These are phyloP conservation scores for Letharia columbiana DNA, from an alignment of 495 filamentous ascomycete species.

Conservation along the genomic window DNA sequence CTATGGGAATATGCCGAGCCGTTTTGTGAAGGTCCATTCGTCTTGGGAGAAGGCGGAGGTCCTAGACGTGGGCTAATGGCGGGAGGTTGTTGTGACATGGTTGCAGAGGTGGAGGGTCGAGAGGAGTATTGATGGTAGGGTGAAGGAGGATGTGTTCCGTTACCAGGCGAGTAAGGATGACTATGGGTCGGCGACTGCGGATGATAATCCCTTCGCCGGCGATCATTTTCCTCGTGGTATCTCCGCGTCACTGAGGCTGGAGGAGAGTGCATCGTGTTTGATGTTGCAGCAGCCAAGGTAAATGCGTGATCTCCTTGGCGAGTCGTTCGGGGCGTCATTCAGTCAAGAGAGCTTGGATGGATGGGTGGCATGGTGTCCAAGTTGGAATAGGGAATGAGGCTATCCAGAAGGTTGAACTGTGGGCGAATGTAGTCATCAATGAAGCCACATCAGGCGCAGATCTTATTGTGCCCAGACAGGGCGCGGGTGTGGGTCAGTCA, in stretches of 20 bases:
- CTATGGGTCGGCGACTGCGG: slow-evolving; percentile 23
- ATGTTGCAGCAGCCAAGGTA: slow-evolving; percentile 22
- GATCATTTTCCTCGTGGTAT: slow-evolving; percentile 27
- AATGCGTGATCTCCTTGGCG: slow-evolving; percentile 6
- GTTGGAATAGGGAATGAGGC: background rate
- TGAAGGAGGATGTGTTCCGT: slow-evolving; percentile 23
- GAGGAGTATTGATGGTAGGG: slow-evolving; percentile 24
- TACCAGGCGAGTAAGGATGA: slow-evolving; percentile 24
- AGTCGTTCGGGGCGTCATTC: slow-evolving; percentile 2
- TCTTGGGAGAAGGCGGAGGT: slow-evolving; percentile 24
- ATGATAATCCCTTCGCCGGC: slow-evolving; percentile 25
- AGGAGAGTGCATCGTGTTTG: slow-evolving; percentile 5
- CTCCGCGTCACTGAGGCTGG: slow-evolving; percentile 24
- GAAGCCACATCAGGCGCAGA: slow-evolving; percentile 18
- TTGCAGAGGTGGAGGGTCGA: slow-evolving; percentile 22
- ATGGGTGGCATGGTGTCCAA: slow-evolving; percentile 3
- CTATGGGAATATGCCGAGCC: slow-evolving; percentile 18
- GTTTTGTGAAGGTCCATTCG: slow-evolving; percentile 21
- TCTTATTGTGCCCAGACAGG: slow-evolving; percentile 13
- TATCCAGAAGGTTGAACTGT: slow-evolving; percentile 15
- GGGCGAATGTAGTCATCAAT: slow-evolving; percentile 7
- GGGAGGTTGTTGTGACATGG: slow-evolving; percentile 18
- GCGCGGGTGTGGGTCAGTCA: slow-evolving; percentile 10
- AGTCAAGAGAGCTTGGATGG: background rate
- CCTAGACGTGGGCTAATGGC: slow-evolving; percentile 23